phyloP scores from a whole-genome alignment of 208 protist genomes.

The Trypanosoma avium region DNA sequence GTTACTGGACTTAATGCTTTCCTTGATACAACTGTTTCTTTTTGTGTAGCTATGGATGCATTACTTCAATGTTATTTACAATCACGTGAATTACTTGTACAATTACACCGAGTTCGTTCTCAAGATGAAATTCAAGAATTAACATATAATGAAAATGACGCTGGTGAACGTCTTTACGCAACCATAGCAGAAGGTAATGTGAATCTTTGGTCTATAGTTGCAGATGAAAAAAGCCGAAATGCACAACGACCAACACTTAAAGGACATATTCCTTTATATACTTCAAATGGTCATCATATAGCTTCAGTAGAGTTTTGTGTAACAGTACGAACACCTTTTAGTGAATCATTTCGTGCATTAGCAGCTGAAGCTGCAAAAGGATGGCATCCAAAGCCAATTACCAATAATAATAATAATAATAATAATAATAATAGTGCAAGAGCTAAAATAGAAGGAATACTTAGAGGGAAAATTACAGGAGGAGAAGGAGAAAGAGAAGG shows the following conservation, averaged over 20 bases:
- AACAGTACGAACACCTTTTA: constrained; percentile 76
- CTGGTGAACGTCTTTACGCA: constrained; percentile 62
- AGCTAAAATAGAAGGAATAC: background rate
- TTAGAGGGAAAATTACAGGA: background rate
- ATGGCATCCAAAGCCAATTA: background rate
- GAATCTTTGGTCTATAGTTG: constrained; percentile 60
- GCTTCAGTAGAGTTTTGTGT: constrained; percentile 85
- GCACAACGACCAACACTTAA: constrained; percentile 59
- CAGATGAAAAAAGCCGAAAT: constrained; percentile 35
- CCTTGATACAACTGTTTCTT: constrained; percentile 86
- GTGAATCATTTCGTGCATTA: constrained; percentile 54
- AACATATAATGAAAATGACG: constrained; percentile 18
- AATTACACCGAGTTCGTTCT: constrained; percentile 82
- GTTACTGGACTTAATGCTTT: constrained; percentile 86
- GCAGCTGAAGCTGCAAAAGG: constrained; percentile 29
- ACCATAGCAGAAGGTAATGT: constrained; percentile 81
- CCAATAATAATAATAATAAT: background rate
- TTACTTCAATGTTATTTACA: constrained; percentile 86
- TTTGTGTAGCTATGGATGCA: constrained; percentile 85
- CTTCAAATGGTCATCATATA: constrained; percentile 51
- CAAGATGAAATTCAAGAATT: constrained; percentile 56
- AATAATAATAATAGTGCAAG: background rate
- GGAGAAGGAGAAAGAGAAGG: background rate
- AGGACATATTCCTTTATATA: constrained; percentile 70
- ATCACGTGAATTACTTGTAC: constrained; percentile 77